These are phyloP conservation scores for Trichosporon sp. DNA, from an alignment of 1,284 basidiomycete genomes.

Conservation along the genomic window DNA sequence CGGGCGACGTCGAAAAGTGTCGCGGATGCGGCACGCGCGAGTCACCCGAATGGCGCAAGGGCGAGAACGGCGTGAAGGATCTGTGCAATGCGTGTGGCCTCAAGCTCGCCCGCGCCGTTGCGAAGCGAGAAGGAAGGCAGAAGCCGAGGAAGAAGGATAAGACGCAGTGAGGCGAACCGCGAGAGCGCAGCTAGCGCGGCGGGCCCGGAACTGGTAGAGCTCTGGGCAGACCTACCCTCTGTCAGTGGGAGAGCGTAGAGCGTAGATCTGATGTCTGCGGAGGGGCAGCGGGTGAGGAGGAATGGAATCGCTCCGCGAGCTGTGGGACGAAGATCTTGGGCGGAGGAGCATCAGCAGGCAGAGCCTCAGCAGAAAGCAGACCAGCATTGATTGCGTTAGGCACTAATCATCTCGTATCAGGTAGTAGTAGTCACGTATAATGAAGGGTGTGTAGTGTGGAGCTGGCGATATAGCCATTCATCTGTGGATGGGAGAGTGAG, in stretches of 20 bases:
- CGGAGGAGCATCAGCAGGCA: no score
- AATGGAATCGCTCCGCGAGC: no score
- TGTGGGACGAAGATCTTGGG: no score
- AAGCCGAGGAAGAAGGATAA: constrained; percentile 45
- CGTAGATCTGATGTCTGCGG: no score
- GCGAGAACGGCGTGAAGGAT: constrained; percentile 73
- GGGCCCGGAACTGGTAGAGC: background rate
- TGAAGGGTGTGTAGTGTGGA: background rate
- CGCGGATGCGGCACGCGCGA: constrained; percentile 74
- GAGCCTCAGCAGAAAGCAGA: background rate
- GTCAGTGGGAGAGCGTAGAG: no score
- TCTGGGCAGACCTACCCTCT: no score
- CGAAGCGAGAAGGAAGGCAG: constrained; percentile 45
- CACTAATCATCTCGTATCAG: background rate
- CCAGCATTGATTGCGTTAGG: background rate
- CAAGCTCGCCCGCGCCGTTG: constrained; percentile 42
- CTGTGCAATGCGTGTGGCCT: constrained; percentile 76
- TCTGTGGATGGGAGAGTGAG: no score
- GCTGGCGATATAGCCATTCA: no score
- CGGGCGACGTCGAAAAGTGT: constrained; percentile 67
- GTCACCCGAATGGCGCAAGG: constrained; percentile 92
- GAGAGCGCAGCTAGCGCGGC: background rate
- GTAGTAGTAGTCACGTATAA: background rate
- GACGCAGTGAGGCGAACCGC: background rate
- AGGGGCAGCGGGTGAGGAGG: no score